phyloP scores from a whole-genome alignment of 129 eudicot genomes.

The Flaveria ramosissima region DNA sequence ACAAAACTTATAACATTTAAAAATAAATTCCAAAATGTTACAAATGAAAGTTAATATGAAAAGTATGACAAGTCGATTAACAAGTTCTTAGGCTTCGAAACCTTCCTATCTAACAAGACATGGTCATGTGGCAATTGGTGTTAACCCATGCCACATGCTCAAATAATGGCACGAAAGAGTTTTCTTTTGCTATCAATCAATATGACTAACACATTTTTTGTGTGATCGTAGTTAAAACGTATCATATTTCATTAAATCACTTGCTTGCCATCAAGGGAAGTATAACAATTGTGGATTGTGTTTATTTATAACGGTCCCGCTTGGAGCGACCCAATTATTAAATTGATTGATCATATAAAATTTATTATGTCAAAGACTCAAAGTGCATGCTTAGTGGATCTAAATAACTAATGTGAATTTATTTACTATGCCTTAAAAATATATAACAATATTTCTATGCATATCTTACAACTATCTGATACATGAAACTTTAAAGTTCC shows the following conservation, averaged over 20 bases:
- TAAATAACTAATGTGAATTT: too few relatives aligned
- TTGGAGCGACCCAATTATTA: not conserved
- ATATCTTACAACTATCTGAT: too few relatives aligned
- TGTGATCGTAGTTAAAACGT: constrained; percentile 27
- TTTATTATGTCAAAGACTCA: too few relatives aligned
- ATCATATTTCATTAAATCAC: constrained; percentile 32
- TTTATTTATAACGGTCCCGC: constrained; percentile 8
- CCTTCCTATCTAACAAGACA: constrained; percentile 16
- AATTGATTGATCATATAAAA: constrained; percentile 10
- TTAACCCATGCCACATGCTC: not conserved
- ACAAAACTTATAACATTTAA: not conserved
- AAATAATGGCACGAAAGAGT: not conserved
- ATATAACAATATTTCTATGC: too few relatives aligned
- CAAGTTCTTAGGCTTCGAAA: not conserved
- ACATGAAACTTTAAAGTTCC: too few relatives aligned
- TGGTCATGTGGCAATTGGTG: constrained; percentile 28
- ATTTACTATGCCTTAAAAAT: too few relatives aligned
- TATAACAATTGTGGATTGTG: constrained; percentile 24
- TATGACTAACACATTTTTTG: constrained; percentile 2
- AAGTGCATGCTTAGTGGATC: not conserved
- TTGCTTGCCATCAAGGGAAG: constrained; percentile 35
- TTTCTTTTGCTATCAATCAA: not conserved
- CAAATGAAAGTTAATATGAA: not conserved
- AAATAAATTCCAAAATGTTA: not conserved
- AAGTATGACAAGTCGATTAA: not conserved